Conservation (phyloP, 2,329 filamentous ascomycete species). For the Epichloe gansuensis region DNA sequence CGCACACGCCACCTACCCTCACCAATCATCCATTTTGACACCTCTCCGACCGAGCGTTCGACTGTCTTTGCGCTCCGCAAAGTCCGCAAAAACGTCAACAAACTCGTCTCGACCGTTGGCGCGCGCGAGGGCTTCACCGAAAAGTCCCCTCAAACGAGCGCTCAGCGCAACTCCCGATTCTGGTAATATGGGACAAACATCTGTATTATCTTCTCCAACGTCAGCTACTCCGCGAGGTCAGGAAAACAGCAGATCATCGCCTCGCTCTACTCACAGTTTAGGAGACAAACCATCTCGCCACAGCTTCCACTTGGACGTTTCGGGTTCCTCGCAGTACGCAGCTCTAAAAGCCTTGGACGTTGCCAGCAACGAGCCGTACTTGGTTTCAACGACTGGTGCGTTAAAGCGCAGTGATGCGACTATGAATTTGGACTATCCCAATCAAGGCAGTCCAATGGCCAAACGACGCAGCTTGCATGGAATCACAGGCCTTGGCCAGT, state of each 20-base stretch:
- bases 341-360: conserved; percentile 38
- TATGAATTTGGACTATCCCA: conserved; percentile 73
- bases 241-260: conserved; percentile 26
- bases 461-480: conserved; percentile 84
- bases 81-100: conserved; percentile 42
- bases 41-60: conserved; percentile 55
- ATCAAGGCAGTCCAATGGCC: conserved; percentile 71
- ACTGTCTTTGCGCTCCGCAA: conserved; percentile 50
- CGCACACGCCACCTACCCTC: conserved; percentile 16
- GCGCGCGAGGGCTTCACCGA: conserved; percentile 58
- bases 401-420: conserved; percentile 84
- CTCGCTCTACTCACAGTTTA: conserved; percentile 21
- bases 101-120: conserved; percentile 39
- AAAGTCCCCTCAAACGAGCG: conserved; percentile 69
- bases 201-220: conserved; percentile 25
- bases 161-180: conserved; percentile 58
- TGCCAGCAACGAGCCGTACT: conserved; percentile 20
- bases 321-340: conserved; percentile 37
- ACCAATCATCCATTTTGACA: conserved; percentile 41
- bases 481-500: conserved; percentile 43
- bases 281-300: conserved; percentile 38
- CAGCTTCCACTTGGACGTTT: conserved; percentile 44
- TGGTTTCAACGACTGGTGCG: conserved; percentile 49
- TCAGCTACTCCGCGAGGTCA: conserved; percentile 28
- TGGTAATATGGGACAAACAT: conserved; percentile 48